A percentile compares a stretch with the other conserved stretches of the same genome.
Evolutionary conservation across 768 basidiomycete genomes (phyloP).

Genomic region (Boletus vermiculosoides): DNA sequence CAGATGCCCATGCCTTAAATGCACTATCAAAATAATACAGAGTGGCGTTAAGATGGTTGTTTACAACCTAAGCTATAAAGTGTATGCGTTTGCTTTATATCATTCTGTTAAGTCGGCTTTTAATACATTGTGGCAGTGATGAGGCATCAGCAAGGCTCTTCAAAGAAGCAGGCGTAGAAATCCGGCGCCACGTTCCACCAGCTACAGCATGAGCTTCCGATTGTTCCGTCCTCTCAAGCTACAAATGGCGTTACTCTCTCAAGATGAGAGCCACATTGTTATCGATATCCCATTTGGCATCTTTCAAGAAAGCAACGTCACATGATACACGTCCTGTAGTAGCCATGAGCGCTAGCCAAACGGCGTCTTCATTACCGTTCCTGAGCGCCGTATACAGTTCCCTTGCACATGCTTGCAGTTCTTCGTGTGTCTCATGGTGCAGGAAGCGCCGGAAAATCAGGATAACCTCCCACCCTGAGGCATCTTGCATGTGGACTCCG

Average conservation of each 20-base stretch:
- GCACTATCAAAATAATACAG: slow-evolving; percentile 97
- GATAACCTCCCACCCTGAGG: slow-evolving; percentile 78
- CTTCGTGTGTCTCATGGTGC: slow-evolving; percentile 60
- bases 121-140: slow-evolving; percentile 50
- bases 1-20: slow-evolving; percentile 97
- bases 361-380: slow-evolving; percentile 69
- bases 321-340: slow-evolving; percentile 46
- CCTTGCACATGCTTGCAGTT: slow-evolving; percentile 67
- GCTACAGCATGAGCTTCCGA: slow-evolving; percentile 13
- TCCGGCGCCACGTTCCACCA: slow-evolving; percentile 67
- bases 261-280: slow-evolving; percentile 36
- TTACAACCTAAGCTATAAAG: slow-evolving; percentile 93
- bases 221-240: not conserved
- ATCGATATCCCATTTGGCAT: slow-evolving; percentile 63
- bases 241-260: slow-evolving; percentile 23
- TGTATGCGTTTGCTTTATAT: slow-evolving; percentile 51
- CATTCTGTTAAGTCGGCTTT: not conserved
- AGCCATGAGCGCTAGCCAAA: slow-evolving; percentile 74
- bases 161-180: slow-evolving; percentile 75
- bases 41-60: slow-evolving; percentile 89
- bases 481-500: slow-evolving; percentile 69
- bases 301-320: slow-evolving; percentile 49
- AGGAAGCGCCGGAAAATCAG: slow-evolving; percentile 78
- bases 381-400: slow-evolving; percentile 62
- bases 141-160: slow-evolving; percentile 79